Percentiles rank a stretch among this genome's conserved stretches.
phyloP scores from a whole-genome alignment of 495 filamentous ascomycete species.

The Penicillium pulvis region DNA sequence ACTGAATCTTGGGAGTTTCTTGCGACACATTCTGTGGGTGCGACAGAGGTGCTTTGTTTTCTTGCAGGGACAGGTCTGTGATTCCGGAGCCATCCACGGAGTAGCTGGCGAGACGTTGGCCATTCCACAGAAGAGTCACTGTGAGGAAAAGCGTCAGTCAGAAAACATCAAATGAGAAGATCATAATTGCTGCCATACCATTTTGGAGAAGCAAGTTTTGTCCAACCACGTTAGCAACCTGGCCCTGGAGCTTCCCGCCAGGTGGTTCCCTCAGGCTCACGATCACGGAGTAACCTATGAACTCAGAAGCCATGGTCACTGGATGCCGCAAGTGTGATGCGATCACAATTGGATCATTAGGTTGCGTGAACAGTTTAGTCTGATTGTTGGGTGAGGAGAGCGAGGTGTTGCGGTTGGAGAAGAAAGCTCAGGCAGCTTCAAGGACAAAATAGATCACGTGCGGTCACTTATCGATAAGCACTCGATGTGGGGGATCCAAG shows the following conservation, averaged over 20 bases:
- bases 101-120: conserved; percentile 48
- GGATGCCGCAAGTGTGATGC: neutral
- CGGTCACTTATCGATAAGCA: conserved; percentile 21
- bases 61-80: conserved; percentile 56
- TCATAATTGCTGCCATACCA: conserved; percentile 55
- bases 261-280: conserved; percentile 71
- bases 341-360: conserved; percentile 14
- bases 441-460: conserved; percentile 13
- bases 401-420: conserved; percentile 2
- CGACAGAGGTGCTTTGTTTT: conserved; percentile 20
- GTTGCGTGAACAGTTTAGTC: conserved; percentile 1
- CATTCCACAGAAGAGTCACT: conserved; percentile 55
- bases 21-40: neutral
- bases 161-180: neutral
- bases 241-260: conserved; percentile 67
- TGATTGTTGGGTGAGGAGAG: neutral
- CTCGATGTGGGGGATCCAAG: conserved; percentile 9
- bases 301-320: conserved; percentile 62
- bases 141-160: conserved; percentile 8
- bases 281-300: conserved; percentile 77
- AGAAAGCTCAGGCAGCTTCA: conserved; percentile 18
- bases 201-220: conserved; percentile 73
- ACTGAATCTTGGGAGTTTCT: neutral
- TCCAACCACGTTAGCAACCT: conserved; percentile 72
- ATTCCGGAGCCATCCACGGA: conserved; percentile 58